Evolutionary conservation across 495 filamentous ascomycete species (phyloP).

Genomic region (Paragyromitra xinjiangensis): DNA sequence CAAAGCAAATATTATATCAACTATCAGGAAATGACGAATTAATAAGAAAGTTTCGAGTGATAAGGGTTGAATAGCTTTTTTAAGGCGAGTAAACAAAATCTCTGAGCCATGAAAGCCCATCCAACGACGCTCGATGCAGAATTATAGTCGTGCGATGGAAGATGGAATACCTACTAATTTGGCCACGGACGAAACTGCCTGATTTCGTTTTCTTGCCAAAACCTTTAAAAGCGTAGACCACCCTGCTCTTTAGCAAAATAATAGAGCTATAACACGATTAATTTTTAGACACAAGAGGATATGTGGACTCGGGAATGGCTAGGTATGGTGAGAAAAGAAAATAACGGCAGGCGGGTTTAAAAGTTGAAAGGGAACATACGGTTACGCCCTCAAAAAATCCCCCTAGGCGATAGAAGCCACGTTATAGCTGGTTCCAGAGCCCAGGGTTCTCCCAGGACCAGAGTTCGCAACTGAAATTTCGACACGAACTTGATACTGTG

Average conservation of each 20-base stretch:
- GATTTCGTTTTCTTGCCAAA: background rate
- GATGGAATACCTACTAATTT: background rate
- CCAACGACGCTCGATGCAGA: background rate
- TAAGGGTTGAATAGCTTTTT: slow-evolving; percentile 1
- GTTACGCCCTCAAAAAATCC: background rate
- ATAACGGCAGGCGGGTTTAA: background rate
- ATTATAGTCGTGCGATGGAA: background rate
- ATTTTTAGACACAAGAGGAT: background rate
- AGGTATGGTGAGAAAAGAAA: background rate
- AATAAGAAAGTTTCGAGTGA: background rate
- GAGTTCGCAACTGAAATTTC: background rate
- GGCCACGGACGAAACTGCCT: background rate
- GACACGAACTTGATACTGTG: slow-evolving; percentile 7
- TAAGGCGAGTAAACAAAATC: background rate
- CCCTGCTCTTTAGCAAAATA: background rate
- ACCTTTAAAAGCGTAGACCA: background rate
- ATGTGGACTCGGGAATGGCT: background rate
- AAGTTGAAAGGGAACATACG: slow-evolving; percentile 18
- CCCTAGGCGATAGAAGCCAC: background rate
- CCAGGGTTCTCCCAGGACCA: background rate
- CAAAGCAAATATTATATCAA: background rate
- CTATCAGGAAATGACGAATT: background rate
- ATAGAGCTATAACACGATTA: background rate
- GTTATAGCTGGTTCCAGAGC: slow-evolving; percentile 1
- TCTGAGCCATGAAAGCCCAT: background rate